Base-by-base conservation (phyloP, 1,284 basidiomycete species). In the Ustilago shanxiensis region DNA sequence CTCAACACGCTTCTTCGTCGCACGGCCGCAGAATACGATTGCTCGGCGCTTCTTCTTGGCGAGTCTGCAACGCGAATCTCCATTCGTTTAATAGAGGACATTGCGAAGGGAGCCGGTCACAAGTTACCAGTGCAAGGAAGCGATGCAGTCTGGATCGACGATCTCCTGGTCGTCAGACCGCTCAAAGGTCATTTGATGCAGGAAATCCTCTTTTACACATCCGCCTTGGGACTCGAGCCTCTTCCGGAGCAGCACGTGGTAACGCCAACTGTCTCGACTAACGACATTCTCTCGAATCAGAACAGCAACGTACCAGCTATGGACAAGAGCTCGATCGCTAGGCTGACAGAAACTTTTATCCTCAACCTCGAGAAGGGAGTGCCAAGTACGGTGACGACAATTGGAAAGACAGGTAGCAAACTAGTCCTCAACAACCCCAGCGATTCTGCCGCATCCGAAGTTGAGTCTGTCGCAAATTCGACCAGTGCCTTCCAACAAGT, bases 31-130 rank as follows among this genome's bases (percentile, higher is more conserved):
- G 33, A 66, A 51, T 67, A 50, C 31, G 72, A 70, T 16, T 79
- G 78, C 33, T 60, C 76, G 2, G 75, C 79, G 1, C 72, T 85
- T 4, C 56, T 85, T 11, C 69, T 79, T 4, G 82, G 71, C 28
- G 75, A 84, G 18, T 70, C 58, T 16, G 79, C 72, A 0, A 80
- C 77, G 6, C 63, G 79, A 2, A 65, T 72, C 28, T 79, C 82
- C 41, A 79, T 83, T 33, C 73, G 72, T 3, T 70, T 80, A 8
- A 74, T 85, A 45, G 81, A 82, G 37, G 66, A 60, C 24, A 54
- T 85, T 22, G 76, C 79, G 20, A 80, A 80, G 35, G 83, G 83
- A 1, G 78, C 75, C 5, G 83, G 82, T 1, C 79, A 82, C 69
- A 84, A 85, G 60, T 67, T 83, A 22, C 66, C 83, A 20, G 62